Evolutionary conservation across 768 basidiomycete genomes (phyloP).

Genomic region (Krasilnikovozyma curviuscula): DNA sequence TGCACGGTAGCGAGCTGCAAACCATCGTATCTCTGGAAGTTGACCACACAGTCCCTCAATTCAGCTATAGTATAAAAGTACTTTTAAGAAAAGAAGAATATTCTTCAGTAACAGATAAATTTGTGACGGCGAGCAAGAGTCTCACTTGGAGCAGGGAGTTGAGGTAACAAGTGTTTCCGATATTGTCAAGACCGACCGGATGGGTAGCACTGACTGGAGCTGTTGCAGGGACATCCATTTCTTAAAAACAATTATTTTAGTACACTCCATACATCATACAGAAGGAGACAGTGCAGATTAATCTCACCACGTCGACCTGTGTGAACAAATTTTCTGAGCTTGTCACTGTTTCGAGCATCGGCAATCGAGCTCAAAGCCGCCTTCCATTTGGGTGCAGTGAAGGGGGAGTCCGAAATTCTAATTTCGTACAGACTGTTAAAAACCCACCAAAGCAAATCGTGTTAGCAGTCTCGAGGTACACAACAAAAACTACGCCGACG

Average conservation of each 20-base stretch:
- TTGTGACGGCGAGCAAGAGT: not conserved
- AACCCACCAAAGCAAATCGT: slow-evolving; percentile 42
- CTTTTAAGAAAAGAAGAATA: slow-evolving; percentile 27
- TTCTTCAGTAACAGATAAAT: not conserved
- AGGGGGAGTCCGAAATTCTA: slow-evolving; percentile 7
- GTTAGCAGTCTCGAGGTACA: slow-evolving; percentile 6
- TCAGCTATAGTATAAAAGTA: slow-evolving; percentile 95
- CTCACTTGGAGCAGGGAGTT: slow-evolving; percentile 56
- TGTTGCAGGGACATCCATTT: not conserved
- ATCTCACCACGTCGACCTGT: slow-evolving; percentile 58
- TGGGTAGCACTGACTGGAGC: slow-evolving; percentile 32
- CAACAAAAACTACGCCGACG: slow-evolving; percentile 5
- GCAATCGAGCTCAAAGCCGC: slow-evolving; percentile 34
- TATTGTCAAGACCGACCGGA: slow-evolving; percentile 69
- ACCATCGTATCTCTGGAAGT: slow-evolving; percentile 53
- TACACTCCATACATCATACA: too few species aligned
- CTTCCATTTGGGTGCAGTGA: not conserved
- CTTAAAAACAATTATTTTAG: slow-evolving; percentile 30
- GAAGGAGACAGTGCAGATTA: not conserved
- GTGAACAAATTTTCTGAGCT: slow-evolving; percentile 43
- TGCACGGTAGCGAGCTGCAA: slow-evolving; percentile 28
- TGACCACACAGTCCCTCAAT: slow-evolving; percentile 50
- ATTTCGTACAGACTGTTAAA: slow-evolving; percentile 36
- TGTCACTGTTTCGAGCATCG: slow-evolving; percentile 51
- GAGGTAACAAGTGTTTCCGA: slow-evolving; percentile 66